These are phyloP conservation scores for Penicillium sp. DNA, from an alignment of 2,329 filamentous ascomycete genomes.

Conservation along the genomic window DNA sequence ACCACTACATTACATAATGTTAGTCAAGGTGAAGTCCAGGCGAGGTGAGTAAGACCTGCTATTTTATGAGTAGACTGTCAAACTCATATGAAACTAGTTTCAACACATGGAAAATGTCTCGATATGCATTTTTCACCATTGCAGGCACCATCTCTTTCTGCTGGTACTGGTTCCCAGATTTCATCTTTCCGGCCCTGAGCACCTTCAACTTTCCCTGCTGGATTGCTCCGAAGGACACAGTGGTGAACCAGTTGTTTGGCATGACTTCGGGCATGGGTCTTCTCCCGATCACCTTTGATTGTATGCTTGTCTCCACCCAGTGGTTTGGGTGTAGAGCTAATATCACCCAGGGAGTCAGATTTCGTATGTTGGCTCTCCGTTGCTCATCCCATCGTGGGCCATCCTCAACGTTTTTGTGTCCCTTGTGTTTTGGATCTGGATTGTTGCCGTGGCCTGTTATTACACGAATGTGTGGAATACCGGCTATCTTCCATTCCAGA, in stretches of 20 bases:
- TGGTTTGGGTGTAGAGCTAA: not conserved
- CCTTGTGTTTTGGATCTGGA: slow-evolving; percentile 62
- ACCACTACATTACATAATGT: slow-evolving; percentile 69
- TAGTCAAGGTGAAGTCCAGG: slow-evolving; percentile 49
- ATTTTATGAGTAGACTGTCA: not conserved
- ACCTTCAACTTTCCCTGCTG: slow-evolving; percentile 32
- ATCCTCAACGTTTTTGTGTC: slow-evolving; percentile 70
- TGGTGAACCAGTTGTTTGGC: slow-evolving; percentile 33
- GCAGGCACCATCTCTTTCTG: slow-evolving; percentile 23
- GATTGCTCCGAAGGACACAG: slow-evolving; percentile 28
- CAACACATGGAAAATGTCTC: slow-evolving; percentile 43
- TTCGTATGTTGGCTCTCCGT: slow-evolving; percentile 42
- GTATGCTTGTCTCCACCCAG: slow-evolving; percentile 12
- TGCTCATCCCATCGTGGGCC: slow-evolving; percentile 68
- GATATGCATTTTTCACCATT: slow-evolving; percentile 28
- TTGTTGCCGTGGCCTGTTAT: slow-evolving; percentile 60
- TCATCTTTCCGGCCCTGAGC: slow-evolving; percentile 32
- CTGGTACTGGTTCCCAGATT: slow-evolving; percentile 34
- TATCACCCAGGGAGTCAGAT: slow-evolving; percentile 25
- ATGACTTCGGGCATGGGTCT: slow-evolving; percentile 31
- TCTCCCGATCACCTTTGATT: slow-evolving; percentile 43
- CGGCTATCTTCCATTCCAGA: slow-evolving; percentile 23
- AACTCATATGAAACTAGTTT: slow-evolving; percentile 39
- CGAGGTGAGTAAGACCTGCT: slow-evolving; percentile 28
- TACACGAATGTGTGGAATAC: slow-evolving; percentile 21